Evolutionary conservation across 805 yeast genomes (phyloP), one percentile per base, ranked within the genome.

Genomic region (Candida coleopterorum): DNA sequence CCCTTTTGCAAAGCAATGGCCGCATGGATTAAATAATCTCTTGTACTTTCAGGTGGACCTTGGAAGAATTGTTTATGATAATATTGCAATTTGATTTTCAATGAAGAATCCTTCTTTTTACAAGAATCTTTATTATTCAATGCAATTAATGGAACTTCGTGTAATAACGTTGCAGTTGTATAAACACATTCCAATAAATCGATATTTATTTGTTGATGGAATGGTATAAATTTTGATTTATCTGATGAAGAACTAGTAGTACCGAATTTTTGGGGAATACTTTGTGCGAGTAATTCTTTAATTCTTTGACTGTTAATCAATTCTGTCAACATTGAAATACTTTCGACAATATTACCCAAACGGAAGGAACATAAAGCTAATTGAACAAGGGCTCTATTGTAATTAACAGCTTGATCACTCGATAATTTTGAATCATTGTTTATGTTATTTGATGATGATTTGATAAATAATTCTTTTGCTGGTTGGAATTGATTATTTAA

Each of bases 1-100:
- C 97, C 96, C 50, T 75, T 75, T 57, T 85, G 85, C 61, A 93
- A 77, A 22, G 86, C 78, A 63, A 81, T 81, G 28, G 97, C 94
- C 33, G 97, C 95, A 60, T 85, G 85, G 74, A 90, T 81, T 50
- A 93, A 81, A 63, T 77, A 85, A 61, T 93, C 99, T 54, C 94
- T 82, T 31, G 94, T 85, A 60, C 89, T 86, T 67, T 93, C 98
- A 37, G 97, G 96, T 32, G 98, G 98, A 29, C 97, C 98, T 45
- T 87, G 86, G 73, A 90, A 93, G 40, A 83, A 83, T 62, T 89
- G 96, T 64, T 90, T 83, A 58, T 89, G 96, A 56, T 85, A 88
- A 69, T 82, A 85, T 59, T 93, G 97, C 48, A 93, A 74, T 60
- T 85, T 77, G 20, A 95, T 85, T 65, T 86, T 89, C 52, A 84